Percentiles rank a stretch among this genome's conserved stretches.
phyloP scores from a whole-genome alignment of 2,329 filamentous ascomycete genomes.

The Trichoderma endophyticum region DNA sequence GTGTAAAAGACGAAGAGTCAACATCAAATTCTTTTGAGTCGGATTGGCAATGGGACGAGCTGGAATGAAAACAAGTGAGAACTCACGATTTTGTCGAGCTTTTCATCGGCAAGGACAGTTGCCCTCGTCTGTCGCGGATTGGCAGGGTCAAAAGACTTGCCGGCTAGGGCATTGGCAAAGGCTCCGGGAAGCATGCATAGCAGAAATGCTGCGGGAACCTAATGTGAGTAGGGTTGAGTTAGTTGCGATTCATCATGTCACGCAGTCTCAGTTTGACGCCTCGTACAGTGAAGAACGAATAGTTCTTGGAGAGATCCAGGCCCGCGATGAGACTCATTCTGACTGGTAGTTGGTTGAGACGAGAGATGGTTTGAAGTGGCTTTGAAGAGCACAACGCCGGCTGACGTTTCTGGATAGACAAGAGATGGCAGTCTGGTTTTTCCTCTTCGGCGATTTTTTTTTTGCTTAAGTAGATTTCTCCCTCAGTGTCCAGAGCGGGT shows the following conservation, averaged over 20 bases:
- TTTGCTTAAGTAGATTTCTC: not conserved
- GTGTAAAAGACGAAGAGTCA: not conserved
- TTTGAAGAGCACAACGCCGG: not conserved
- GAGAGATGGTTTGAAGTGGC: not conserved
- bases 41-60: not conserved
- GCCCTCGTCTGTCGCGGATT: constrained; percentile 38
- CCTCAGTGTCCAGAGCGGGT: not conserved
- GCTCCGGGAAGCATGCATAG: constrained; percentile 35
- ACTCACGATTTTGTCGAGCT: constrained; percentile 31
- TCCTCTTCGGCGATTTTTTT: not conserved
- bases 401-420: not conserved
- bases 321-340: constrained; percentile 24
- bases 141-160: constrained; percentile 36
- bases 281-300: constrained; percentile 33
- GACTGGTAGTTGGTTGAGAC: not conserved
- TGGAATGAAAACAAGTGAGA: not conserved
- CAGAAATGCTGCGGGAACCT: constrained; percentile 42
- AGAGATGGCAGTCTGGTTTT: not conserved
- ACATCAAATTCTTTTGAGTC: not conserved
- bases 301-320: constrained; percentile 36
- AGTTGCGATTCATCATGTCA: not conserved
- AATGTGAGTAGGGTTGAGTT: not conserved
- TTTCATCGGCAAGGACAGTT: constrained; percentile 31
- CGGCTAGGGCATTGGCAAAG: constrained; percentile 32
- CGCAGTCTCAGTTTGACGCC: not conserved